Evolutionary conservation across 2,329 filamentous ascomycete genomes (phyloP).

Genomic region (Corniculantispora saksenae): DNA sequence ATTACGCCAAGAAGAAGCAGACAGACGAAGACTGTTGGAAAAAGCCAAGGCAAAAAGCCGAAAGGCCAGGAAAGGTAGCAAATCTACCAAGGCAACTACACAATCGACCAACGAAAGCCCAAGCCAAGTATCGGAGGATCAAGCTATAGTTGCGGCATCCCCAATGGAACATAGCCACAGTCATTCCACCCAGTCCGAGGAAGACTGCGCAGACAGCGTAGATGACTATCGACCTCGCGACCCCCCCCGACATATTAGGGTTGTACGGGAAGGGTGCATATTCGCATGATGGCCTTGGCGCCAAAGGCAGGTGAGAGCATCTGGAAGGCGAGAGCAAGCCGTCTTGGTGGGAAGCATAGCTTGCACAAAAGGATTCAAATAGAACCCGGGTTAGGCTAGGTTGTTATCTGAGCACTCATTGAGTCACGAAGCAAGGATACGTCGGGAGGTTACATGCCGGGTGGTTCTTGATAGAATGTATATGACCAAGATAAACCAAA

Average conservation of each 20-base stretch:
- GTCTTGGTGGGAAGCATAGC: constrained; percentile 2
- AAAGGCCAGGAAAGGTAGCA: constrained; percentile 82
- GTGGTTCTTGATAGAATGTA: neutral
- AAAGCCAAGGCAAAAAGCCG: constrained; percentile 93
- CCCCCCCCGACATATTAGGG: constrained; percentile 21
- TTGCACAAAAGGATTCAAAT: neutral
- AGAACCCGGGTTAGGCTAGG: neutral
- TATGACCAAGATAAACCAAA: neutral
- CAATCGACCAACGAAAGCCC: constrained; percentile 24
- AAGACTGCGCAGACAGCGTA: constrained; percentile 39
- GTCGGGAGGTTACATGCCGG: neutral
- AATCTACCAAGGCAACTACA: constrained; percentile 42
- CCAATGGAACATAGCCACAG: constrained; percentile 30
- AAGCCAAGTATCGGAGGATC: constrained; percentile 28
- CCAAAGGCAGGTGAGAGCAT: neutral
- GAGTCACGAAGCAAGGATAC: neutral
- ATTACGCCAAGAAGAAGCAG: constrained; percentile 79
- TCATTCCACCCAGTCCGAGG: constrained; percentile 42
- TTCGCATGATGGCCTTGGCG: neutral
- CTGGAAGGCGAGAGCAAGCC: neutral
- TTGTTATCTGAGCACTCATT: neutral
- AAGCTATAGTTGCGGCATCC: constrained; percentile 20
- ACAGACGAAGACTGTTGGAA: constrained; percentile 80
- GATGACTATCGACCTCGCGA: constrained; percentile 31
- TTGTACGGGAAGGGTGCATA: neutral